phyloP scores from a whole-genome alignment of 345 rosid genomes.

The Populus nigra region DNA sequence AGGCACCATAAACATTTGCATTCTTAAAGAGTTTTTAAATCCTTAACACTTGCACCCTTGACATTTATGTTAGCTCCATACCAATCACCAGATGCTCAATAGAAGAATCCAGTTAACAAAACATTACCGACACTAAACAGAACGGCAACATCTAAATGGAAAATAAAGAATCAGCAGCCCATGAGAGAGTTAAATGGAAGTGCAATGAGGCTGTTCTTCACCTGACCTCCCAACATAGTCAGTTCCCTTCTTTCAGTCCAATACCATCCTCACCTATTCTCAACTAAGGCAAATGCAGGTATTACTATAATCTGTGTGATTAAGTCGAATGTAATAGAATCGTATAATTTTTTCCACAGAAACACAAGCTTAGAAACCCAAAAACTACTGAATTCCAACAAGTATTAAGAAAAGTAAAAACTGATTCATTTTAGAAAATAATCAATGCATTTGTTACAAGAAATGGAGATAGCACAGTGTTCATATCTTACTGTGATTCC shows the following conservation, averaged over 20 bases:
- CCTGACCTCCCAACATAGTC: neutral
- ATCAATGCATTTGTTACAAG: neutral
- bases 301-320: neutral
- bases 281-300: slow-evolving; percentile 2
- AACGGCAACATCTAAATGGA: neutral
- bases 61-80: neutral
- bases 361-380: neutral
- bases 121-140: neutral
- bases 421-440: neutral
- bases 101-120: neutral
- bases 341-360: neutral
- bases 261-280: slow-evolving; percentile 1
- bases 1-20: neutral
- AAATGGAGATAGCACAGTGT: neutral
- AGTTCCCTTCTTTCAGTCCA: neutral
- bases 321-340: neutral
- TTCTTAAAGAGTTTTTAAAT: neutral
- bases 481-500: neutral
- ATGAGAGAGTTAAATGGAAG: neutral
- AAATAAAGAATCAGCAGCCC: neutral
- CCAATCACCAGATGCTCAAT: neutral
- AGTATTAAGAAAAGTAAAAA: neutral
- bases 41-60: neutral
- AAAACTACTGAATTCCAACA: neutral
- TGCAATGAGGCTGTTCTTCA: neutral